These are phyloP conservation scores for Passalora sequoiae DNA, from an alignment of 2,329 filamentous ascomycete genomes.

Conservation along the genomic window DNA sequence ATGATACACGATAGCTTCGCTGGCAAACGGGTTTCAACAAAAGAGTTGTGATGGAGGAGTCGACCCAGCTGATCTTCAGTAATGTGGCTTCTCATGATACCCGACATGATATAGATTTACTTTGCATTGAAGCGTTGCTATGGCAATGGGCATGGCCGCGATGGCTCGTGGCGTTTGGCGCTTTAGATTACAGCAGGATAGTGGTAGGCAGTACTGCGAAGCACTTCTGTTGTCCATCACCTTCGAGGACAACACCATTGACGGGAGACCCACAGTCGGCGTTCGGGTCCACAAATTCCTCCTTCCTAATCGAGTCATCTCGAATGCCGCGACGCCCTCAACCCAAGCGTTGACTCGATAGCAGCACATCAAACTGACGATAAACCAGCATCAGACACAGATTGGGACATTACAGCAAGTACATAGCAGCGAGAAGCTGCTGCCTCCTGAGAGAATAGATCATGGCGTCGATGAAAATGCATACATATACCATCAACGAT, in stretches of 20 bases:
- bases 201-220: constrained; percentile 1
- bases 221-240: no score
- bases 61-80: not conserved
- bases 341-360: no score
- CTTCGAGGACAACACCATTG: no score
- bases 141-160: constrained; percentile 7
- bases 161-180: constrained; percentile 13
- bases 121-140: constrained; percentile 3
- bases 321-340: no score
- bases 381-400: no score
- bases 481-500: constrained; percentile 2
- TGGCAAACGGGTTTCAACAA: not conserved
- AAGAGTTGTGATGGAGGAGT: not conserved
- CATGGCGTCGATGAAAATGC: constrained; percentile 5
- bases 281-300: not conserved
- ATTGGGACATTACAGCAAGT: no score
- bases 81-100: constrained; percentile 4
- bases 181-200: constrained; percentile 7
- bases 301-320: constrained; percentile 2
- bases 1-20: constrained; percentile 3
- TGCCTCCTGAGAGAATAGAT: no score
- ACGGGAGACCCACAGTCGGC: no score
- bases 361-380: no score
- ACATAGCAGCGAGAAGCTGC: no score
- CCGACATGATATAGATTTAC: constrained; percentile 7